Evolutionary conservation across 2,329 filamentous ascomycete genomes (phyloP), one percentile per base, ranked within the genome.

Genomic region (Helotiales sp.): DNA sequence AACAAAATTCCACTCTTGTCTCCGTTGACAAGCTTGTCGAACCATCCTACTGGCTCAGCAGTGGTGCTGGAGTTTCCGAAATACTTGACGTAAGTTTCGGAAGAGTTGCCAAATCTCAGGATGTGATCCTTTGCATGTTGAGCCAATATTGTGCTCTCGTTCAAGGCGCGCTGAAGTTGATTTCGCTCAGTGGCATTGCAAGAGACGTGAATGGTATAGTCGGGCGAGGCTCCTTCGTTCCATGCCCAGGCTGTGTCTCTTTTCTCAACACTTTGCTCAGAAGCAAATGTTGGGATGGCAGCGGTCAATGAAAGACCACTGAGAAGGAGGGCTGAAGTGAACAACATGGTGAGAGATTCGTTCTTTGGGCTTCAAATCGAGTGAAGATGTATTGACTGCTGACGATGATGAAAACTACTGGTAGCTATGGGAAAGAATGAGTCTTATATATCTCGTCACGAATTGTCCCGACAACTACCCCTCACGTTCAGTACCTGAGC

Each of bases 11-110:
- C 82, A 0, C 79, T 79, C 73, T 86, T 86, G 77, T 91, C 84
- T 1, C 83, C 87, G 50, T 82, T 82, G 72, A 86, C 80, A 34
- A 92, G 80, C 66, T 86, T 84, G 62, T 89, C 85, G 71, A 84
- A 89, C 81, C 87, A 89, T 4, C 89, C 90, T 49, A 89, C 81
- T 3, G 86, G 83, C 69, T 84, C 82, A 24, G 84, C 83, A 2
- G 87, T 86, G 3, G 87, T 81, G 11, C 61, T 62, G 1, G 81
- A 81, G 61, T 86, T 82, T 54, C 89, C 88, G 74, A 92, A 92
- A 79, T 91, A 92, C 79, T 89, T 91, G 61, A 80, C 80, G 75
- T 87, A 88, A 66, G 90, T 83, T 22, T 83, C 80, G 10, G 87
- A 90, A 28, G 82, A 79, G 77, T 84, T 82, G 34, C 88, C 87